Conservation (phyloP, 176 grass and related monocot genomes). For the Oryza glaberrima region DNA sequence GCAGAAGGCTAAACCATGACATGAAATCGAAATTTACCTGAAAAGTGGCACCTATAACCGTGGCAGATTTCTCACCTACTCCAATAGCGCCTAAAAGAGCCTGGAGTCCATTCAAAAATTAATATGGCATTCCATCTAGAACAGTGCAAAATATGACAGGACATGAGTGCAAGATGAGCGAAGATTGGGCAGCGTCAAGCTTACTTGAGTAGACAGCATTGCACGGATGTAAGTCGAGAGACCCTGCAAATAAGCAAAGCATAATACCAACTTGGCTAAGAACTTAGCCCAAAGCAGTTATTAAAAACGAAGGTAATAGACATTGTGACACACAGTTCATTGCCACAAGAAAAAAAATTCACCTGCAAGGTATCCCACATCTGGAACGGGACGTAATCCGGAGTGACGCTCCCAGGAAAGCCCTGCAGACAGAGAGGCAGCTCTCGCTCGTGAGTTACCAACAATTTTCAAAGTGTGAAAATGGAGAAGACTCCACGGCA, state of each 20-base stretch:
- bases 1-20: not conserved
- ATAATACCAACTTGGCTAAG: not conserved
- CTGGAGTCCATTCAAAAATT: conserved; percentile 47
- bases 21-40: conserved; percentile 54
- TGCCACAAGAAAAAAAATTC: not conserved
- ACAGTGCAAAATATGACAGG: not conserved
- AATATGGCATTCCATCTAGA: conserved; percentile 38
- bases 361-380: conserved; percentile 93
- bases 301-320: not conserved
- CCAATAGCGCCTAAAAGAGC: conserved; percentile 92
- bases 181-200: not conserved
- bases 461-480: not conserved
- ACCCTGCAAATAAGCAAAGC: conserved; percentile 52
- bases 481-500: not conserved
- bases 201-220: conserved; percentile 98
- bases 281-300: not conserved
- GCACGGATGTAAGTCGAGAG: conserved; percentile 86
- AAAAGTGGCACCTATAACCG: conserved; percentile 97
- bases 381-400: conserved; percentile 92
- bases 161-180: conserved; percentile 12
- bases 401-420: conserved; percentile 85
- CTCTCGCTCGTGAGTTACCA: not conserved
- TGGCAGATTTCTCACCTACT: conserved; percentile 86
- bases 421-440: conserved; percentile 55
- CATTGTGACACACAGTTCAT: not conserved